Evolutionary conservation across 495 filamentous ascomycete species (phyloP), one percentile per base, ranked within the genome.

Genomic region (Extremus antarcticus): DNA sequence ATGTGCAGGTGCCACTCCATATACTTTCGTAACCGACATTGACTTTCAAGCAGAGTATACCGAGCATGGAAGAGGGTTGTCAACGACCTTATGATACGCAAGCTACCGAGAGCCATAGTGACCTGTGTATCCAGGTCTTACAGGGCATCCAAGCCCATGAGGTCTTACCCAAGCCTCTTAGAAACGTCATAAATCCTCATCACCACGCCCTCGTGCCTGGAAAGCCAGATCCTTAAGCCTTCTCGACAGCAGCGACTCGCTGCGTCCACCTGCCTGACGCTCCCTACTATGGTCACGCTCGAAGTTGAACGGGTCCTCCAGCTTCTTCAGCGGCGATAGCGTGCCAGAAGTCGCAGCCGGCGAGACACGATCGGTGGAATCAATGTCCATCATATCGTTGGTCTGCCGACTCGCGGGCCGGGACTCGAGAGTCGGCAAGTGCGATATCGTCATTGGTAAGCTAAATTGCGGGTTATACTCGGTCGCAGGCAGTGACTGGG

Each of bases 231-330:
- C 66, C 49, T 54, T 65, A 56, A 70, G 53, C 43, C 61, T 59
- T 53, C 55, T 63, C 40, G 66, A 64, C 10, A 72, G 49, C 25
- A 70, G 54, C 4, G 66, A 62, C 17, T 65, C 61, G 35, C 48
- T 59, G 19, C 59, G 54, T 41, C 50, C 55, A 2, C 41, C 51
- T 8, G 49, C 10, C 81, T 83, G 4, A 78, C 81, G 56, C 88
- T 89, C 20, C 83, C 84, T 15, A 70, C 66, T 63, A 87, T 82
- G 16, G 78, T 82, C 62, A 76, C 54, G 48, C 43, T 61, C 58
- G 25, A 61, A 61, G 17, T 21, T 47, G 43, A 61, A 56, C 2
- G 86, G 63, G 62, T 83, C 38, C 85, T 78, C 63, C 87, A 88
- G 56, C 74, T 40, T 56, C 78, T 39, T 24, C 51, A 47, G 47